Conservation (phyloP, 2,329 filamentous ascomycete genomes). For the Sclerotinia sclerotiorum region DNA sequence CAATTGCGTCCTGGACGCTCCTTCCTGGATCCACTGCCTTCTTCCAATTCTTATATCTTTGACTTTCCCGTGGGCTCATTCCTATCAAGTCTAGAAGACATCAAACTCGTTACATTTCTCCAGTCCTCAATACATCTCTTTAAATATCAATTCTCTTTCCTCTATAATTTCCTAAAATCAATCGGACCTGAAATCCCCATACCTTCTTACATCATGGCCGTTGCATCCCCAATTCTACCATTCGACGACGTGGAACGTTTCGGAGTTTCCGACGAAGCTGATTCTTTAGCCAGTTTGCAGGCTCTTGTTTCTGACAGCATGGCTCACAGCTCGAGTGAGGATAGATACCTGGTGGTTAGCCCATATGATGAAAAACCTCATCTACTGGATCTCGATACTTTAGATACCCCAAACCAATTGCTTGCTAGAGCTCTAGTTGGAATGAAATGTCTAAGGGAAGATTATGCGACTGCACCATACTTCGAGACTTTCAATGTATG, state of each 20-base stretch:
- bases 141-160: background rate
- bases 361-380: conserved; percentile 73
- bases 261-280: background rate
- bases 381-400: conserved; percentile 67
- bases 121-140: background rate
- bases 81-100: background rate
- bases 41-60: conserved; percentile 11
- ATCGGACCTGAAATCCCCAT: background rate
- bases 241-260: conserved; percentile 7
- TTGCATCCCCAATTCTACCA: conserved; percentile 23
- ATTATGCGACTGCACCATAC: conserved; percentile 79
- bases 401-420: conserved; percentile 65
- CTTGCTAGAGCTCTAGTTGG: conserved; percentile 69
- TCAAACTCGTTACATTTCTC: background rate
- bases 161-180: background rate
- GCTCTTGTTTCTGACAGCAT: background rate
- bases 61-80: conserved; percentile 4
- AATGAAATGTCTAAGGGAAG: conserved; percentile 60
- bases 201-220: conserved; percentile 22
- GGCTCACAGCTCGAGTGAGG: conserved; percentile 16
- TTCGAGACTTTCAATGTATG: conserved; percentile 66
- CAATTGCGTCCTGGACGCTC: conserved; percentile 14
- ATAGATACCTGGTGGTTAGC: conserved; percentile 60
- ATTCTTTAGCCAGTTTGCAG: conserved; percentile 1
- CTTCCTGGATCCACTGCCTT: conserved; percentile 5